Percentiles rank a stretch among this genome's conserved stretches.
These are phyloP conservation scores for Hemisphaericaspora subhashii DNA, from an alignment of 1,139 yeast genomes.

Conservation along the genomic window DNA sequence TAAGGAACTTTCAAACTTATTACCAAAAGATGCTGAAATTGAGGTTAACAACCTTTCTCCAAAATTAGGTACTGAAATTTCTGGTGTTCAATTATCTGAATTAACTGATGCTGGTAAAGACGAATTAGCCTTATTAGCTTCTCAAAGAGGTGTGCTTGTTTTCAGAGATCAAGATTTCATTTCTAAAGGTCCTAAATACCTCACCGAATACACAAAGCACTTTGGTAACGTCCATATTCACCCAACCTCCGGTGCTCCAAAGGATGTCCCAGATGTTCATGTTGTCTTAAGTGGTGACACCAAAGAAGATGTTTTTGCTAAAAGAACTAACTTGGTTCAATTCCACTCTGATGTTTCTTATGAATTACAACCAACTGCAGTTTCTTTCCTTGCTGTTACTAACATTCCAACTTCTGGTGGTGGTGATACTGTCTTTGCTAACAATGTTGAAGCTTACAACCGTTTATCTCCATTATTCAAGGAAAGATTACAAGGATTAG, in stretches of 20 bases:
- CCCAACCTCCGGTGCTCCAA: slow-evolving; percentile 73
- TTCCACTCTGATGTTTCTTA: slow-evolving; percentile 76
- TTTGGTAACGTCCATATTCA: slow-evolving; percentile 73
- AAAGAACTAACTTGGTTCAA: slow-evolving; percentile 32
- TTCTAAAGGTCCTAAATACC: slow-evolving; percentile 53
- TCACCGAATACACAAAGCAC: slow-evolving; percentile 56
- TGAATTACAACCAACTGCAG: slow-evolving; percentile 69
- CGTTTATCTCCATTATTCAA: slow-evolving; percentile 63
- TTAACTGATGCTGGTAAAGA: slow-evolving; percentile 54
- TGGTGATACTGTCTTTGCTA: slow-evolving; percentile 74
- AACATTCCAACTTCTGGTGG: slow-evolving; percentile 70
- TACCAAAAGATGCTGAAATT: slow-evolving; percentile 34
- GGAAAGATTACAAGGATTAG: slow-evolving; percentile 53
- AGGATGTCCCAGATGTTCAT: slow-evolving; percentile 58
- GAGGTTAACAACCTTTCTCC: slow-evolving; percentile 51
- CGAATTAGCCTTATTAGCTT: slow-evolving; percentile 64
- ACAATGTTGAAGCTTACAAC: slow-evolving; percentile 66
- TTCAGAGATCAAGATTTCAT: slow-evolving; percentile 68
- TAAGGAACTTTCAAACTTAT: slow-evolving; percentile 50
- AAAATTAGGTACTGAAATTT: slow-evolving; percentile 63
- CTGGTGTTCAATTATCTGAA: slow-evolving; percentile 58
- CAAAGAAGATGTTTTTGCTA: slow-evolving; percentile 33
- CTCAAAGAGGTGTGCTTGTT: slow-evolving; percentile 67
- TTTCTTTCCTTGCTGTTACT: slow-evolving; percentile 59
- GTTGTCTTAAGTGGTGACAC: slow-evolving; percentile 53